Base-by-base conservation (phyloP, 2,329 filamentous ascomycete genomes). In the Cercospora beticola region DNA sequence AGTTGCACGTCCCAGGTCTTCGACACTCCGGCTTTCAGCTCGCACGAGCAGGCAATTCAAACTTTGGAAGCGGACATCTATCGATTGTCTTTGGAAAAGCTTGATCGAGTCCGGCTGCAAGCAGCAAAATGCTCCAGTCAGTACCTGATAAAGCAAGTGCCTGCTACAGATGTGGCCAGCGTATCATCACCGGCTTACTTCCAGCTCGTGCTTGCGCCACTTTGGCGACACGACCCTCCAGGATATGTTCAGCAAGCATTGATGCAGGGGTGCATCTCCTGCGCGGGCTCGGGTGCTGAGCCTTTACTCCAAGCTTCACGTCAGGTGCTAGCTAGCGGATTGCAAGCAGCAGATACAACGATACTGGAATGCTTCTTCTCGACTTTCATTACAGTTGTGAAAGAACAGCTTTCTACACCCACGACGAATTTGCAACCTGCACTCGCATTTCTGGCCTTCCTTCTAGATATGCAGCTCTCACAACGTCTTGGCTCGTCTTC, bases 31-130 rank as follows among this genome's bases (percentile, higher is more conserved):
- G 46, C 65, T 6, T 71, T 74, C 59, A 10, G 31, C 2, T 8
- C 52, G 5, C 36, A 68, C 7, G 18, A 62, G 5, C 40, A 54
- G 3, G 30, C 21, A 3, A 46, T 67, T 2, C 60, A 72, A 7
- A 56, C 69, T 5, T 67, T 79, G 12, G 61, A 70, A 21, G 70
- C 65, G 6, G 76, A 78, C 30, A 72, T 79, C 8, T 82, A 92
- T 33, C 87, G 93, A 1, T 84, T 98, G 14, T 89, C 93, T 2
- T 87, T 92, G 0, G 95, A 99, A 80, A 97, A 97, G 78, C 85
- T 98, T 1, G 94, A 98, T 78, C 91, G 92, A 70, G 90, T 98
- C 18, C 88, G 95, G 26, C 82, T 87, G 0, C 86, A 88, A 71
- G 90, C 89, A 0, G 88, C 90, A 69, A 80, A 82, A 33, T 84